Percentiles rank a stretch among this genome's conserved stretches.
Evolutionary conservation across 192 early-diverging fungal genomes (phyloP).

Genomic region (Phlyctochytrium planicorne): DNA sequence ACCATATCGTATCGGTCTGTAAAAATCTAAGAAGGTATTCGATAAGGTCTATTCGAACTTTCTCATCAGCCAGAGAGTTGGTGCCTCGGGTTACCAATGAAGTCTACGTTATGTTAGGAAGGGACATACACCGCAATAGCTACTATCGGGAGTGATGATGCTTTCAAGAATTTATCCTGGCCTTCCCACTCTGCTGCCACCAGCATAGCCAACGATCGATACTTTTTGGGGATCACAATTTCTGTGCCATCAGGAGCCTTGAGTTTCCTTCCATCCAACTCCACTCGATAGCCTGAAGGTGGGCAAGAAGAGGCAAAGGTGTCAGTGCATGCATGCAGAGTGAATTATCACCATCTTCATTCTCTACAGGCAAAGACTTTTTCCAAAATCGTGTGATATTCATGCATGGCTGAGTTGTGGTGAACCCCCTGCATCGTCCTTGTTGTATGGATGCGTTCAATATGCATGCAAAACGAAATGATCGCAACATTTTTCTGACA

Average conservation of each 20-base stretch:
- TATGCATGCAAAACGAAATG: too few relatives aligned
- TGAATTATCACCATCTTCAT: neutral
- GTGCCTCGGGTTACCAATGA: constrained; percentile 84
- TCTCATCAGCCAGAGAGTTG: constrained; percentile 64
- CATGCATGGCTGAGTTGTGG: too few relatives aligned
- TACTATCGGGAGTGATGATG: constrained; percentile 85
- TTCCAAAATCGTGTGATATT: constrained; percentile 20
- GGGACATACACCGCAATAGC: neutral
- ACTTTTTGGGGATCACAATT: constrained; percentile 57
- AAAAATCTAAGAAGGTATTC: constrained; percentile 76
- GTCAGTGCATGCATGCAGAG: too few relatives aligned
- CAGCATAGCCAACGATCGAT: constrained; percentile 71
- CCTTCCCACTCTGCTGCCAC: constrained; percentile 94
- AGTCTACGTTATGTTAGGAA: constrained; percentile 50
- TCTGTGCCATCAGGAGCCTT: constrained; percentile 79
- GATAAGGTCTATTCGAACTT: constrained; percentile 67
- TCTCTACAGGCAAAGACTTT: constrained; percentile 8
- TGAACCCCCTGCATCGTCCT: too few relatives aligned
- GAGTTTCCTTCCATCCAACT: constrained; percentile 75
- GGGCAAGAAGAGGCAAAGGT: neutral
- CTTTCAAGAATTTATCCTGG: constrained; percentile 74
- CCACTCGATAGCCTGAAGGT: constrained; percentile 5
- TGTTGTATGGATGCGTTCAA: too few relatives aligned
- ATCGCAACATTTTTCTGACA: too few relatives aligned
- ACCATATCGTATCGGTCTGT: constrained; percentile 87